Percentiles rank a stretch among this genome's conserved stretches.
Evolutionary conservation across 2,329 filamentous ascomycete species (phyloP).

Genomic region (Chalara sp.): DNA sequence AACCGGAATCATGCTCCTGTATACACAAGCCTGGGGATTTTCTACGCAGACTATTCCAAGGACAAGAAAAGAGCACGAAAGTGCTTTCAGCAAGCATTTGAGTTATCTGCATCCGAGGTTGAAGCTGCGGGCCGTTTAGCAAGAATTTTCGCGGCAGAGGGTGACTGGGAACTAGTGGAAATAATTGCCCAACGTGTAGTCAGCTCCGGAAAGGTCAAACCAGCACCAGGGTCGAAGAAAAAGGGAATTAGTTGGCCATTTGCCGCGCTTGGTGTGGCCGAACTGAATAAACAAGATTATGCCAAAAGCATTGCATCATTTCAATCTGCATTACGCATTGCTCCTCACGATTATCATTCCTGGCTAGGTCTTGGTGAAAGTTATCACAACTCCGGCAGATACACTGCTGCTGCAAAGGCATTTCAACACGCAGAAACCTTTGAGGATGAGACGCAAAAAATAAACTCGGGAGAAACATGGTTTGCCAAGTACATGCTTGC

Average conservation of each 20-base stretch:
- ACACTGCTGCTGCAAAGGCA: slow-evolving; percentile 88
- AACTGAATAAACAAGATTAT: slow-evolving; percentile 91
- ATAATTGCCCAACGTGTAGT: slow-evolving; percentile 84
- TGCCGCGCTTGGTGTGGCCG: slow-evolving; percentile 85
- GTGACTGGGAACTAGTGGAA: slow-evolving; percentile 96
- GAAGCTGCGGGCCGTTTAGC: slow-evolving; percentile 83
- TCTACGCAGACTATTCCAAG: slow-evolving; percentile 83
- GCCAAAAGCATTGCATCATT: slow-evolving; percentile 85
- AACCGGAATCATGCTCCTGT: slow-evolving; percentile 84
- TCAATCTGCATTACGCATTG: slow-evolving; percentile 77
- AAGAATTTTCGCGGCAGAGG: slow-evolving; percentile 76
- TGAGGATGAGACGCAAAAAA: slow-evolving; percentile 50
- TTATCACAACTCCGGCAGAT: slow-evolving; percentile 88
- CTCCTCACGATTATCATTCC: slow-evolving; percentile 83
- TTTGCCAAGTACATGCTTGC: slow-evolving; percentile 96
- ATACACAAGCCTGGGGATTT: slow-evolving; percentile 85
- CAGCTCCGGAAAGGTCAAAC: slow-evolving; percentile 87
- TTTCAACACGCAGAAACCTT: slow-evolving; percentile 79
- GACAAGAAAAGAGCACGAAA: slow-evolving; percentile 82
- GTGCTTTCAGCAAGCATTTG: slow-evolving; percentile 94
- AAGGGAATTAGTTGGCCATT: slow-evolving; percentile 95
- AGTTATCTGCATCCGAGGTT: slow-evolving; percentile 81
- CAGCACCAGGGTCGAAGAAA: slow-evolving; percentile 85
- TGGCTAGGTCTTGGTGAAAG: slow-evolving; percentile 97
- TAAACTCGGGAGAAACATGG: slow-evolving; percentile 68